Conservation (phyloP, 331 rosid species). For the Rhamnella rubrinervis region DNA sequence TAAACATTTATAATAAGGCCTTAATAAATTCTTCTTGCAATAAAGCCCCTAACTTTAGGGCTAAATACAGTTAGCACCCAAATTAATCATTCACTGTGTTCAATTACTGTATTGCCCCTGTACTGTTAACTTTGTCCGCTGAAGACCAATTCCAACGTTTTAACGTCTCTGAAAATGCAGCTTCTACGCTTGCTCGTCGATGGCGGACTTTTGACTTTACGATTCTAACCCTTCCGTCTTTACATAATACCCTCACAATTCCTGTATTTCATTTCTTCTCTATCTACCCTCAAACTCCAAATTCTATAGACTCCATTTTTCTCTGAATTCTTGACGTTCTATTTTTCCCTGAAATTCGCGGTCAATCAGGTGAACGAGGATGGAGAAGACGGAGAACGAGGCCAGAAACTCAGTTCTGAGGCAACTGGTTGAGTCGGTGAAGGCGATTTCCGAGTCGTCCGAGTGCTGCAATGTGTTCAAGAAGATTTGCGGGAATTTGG, state of each 20-base stretch:
- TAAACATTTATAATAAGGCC: no score
- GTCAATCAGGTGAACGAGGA: slow-evolving; percentile 15
- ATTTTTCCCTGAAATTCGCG: slow-evolving; percentile 28
- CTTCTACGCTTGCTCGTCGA: slow-evolving; percentile 1
- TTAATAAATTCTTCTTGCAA: no score
- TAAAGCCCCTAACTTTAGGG: no score
- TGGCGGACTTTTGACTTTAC: slow-evolving; percentile 24
- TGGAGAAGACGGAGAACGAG: slow-evolving; percentile 51
- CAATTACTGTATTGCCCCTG: no score
- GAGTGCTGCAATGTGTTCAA: slow-evolving; percentile 70
- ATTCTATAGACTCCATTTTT: slow-evolving; percentile 1
- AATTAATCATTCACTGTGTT: no score
- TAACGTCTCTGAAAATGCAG: not conserved
- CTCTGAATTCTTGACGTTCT: not conserved
- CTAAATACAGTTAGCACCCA: no score
- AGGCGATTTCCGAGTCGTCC: slow-evolving; percentile 59
- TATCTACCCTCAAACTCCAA: slow-evolving; percentile 12
- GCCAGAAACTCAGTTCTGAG: slow-evolving; percentile 33
- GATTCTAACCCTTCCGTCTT: not conserved
- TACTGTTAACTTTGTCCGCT: not conserved
- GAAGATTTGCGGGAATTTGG: slow-evolving; percentile 68
- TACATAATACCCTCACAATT: slow-evolving; percentile 18
- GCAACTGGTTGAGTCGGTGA: slow-evolving; percentile 56
- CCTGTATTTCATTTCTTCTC: slow-evolving; percentile 13
- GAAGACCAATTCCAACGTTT: not conserved